Conservation (phyloP, 2,329 filamentous ascomycete species). For the Tolypocladium sp. region DNA sequence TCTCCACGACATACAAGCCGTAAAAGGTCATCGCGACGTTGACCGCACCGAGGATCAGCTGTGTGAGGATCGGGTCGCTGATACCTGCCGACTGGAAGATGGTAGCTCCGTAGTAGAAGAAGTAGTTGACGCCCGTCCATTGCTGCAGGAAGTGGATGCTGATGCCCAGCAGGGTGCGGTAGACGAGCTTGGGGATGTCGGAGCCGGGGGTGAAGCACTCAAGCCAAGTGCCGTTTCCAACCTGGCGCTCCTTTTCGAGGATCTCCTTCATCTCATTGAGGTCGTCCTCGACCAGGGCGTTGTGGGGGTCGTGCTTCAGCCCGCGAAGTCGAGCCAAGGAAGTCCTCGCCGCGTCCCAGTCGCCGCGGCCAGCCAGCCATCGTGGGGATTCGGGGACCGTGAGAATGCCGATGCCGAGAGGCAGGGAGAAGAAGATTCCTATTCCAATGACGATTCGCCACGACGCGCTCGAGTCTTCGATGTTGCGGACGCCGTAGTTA, state of each 20-base stretch:
- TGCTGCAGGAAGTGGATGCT: constrained; percentile 59
- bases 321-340: constrained; percentile 45
- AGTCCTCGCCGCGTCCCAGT: constrained; percentile 38
- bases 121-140: constrained; percentile 53
- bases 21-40: constrained; percentile 60
- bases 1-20: constrained; percentile 60
- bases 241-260: constrained; percentile 33
- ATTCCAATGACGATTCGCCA: constrained; percentile 57
- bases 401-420: constrained; percentile 43
- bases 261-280: constrained; percentile 40
- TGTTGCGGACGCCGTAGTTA: constrained; percentile 40
- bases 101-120: constrained; percentile 57
- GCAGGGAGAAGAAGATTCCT: constrained; percentile 41
- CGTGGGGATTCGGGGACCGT: constrained; percentile 48
- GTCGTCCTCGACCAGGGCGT: constrained; percentile 39
- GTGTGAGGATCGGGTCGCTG: constrained; percentile 54
- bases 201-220: constrained; percentile 52
- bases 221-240: constrained; percentile 40
- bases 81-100: constrained; percentile 61
- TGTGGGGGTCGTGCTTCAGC: constrained; percentile 34
- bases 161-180: constrained; percentile 56
- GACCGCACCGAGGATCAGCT: constrained; percentile 59
- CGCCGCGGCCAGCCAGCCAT: constrained; percentile 39
- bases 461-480: constrained; percentile 31
- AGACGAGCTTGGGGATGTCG: constrained; percentile 46